phyloP scores from a whole-genome alignment of 2,329 filamentous ascomycete genomes.

The Leptographium procerum region DNA sequence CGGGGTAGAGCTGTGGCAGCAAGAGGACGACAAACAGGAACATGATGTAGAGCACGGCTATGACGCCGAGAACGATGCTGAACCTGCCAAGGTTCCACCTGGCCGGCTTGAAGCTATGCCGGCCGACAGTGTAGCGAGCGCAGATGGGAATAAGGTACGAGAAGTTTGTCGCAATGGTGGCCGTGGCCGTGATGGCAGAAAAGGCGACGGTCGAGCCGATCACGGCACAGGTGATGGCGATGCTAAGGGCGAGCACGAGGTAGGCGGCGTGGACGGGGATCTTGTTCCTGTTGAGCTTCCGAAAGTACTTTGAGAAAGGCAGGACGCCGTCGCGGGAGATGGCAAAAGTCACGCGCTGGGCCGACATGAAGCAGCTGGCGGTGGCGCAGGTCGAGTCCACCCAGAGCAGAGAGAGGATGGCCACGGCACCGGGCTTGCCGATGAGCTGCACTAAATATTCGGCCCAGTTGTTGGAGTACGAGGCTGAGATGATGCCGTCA shows the following conservation, averaged over 20 bases:
- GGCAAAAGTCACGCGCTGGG: constrained; percentile 27
- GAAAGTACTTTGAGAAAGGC: constrained; percentile 23
- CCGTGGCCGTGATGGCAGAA: constrained; percentile 25
- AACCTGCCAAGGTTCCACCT: constrained; percentile 22
- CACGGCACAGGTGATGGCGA: constrained; percentile 28
- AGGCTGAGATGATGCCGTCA: constrained; percentile 22
- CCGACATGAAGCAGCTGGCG: constrained; percentile 25
- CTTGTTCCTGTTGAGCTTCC: constrained; percentile 19
- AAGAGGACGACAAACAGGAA: constrained; percentile 25
- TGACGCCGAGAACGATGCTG: constrained; percentile 15
- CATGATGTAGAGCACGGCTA: constrained; percentile 22
- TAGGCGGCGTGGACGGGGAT: constrained; percentile 21
- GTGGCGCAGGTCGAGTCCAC: constrained; percentile 26
- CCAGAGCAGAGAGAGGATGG: constrained; percentile 24
- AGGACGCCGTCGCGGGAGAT: constrained; percentile 27
- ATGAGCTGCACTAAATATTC: constrained; percentile 26
- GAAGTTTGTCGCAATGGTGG: constrained; percentile 26
- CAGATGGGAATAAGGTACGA: constrained; percentile 27
- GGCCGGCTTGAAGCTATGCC: constrained; percentile 21
- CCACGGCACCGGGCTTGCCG: constrained; percentile 22
- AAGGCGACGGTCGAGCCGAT: constrained; percentile 33
- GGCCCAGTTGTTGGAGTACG: constrained; percentile 27
- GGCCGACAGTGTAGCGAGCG: constrained; percentile 25
- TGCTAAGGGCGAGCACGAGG: constrained; percentile 22
- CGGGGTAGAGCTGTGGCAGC: constrained; percentile 26